A percentile compares a stretch with the other conserved stretches of the same genome.
Evolutionary conservation across 1,284 basidiomycete species (phyloP).

Genomic region (Fomitopsis pinicola): DNA sequence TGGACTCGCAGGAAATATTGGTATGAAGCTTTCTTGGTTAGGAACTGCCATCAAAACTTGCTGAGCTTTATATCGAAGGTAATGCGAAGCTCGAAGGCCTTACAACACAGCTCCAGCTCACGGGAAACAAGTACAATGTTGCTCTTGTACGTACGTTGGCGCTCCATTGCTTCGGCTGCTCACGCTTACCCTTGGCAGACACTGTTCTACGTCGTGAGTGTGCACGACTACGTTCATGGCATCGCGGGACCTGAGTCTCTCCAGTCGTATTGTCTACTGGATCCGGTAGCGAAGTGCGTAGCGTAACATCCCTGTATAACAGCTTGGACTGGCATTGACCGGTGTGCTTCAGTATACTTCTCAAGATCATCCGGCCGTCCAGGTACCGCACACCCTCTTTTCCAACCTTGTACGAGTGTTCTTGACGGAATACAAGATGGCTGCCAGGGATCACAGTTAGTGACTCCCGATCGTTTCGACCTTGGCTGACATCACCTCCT

Average conservation of each 20-base stretch:
- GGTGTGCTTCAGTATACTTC: slow-evolving; percentile 19
- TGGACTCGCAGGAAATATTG: slow-evolving; percentile 6
- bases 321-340: not conserved
- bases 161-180: not conserved
- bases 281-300: slow-evolving; percentile 56
- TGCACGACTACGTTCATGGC: not conserved
- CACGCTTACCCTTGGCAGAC: slow-evolving; percentile 37
- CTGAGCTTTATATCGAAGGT: slow-evolving; percentile 30
- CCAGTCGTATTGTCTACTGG: slow-evolving; percentile 58
- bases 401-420: not conserved
- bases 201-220: slow-evolving; percentile 63
- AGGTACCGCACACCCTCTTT: not conserved
- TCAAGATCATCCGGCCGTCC: slow-evolving; percentile 32
- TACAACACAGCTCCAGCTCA: slow-evolving; percentile 45
- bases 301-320: not conserved
- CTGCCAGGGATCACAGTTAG: slow-evolving; percentile 28
- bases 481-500: not conserved
- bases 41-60: not conserved
- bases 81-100: slow-evolving; percentile 66
- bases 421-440: slow-evolving; percentile 15
- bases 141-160: slow-evolving; percentile 43
- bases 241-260: not conserved
- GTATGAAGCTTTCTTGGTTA: not conserved
- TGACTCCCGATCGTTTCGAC: not conserved
- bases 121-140: slow-evolving; percentile 59